Conservation (phyloP, 371 early-diverging fungal genomes). For the Sporodiniella umbellata region DNA sequence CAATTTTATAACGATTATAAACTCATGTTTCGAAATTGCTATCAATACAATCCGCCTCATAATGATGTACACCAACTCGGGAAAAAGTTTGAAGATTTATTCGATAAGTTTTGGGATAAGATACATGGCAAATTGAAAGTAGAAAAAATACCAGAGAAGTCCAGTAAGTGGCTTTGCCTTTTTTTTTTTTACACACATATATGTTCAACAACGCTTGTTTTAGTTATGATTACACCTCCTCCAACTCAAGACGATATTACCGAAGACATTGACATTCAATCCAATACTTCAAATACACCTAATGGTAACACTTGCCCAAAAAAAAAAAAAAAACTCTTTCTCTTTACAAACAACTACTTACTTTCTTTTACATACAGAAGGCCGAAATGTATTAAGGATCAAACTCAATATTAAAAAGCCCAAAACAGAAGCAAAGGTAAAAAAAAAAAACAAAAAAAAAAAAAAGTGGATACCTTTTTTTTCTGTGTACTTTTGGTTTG, state of each 20-base stretch:
- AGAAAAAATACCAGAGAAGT: background rate
- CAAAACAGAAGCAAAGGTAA: background rate
- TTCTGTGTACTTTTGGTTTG: too few relatives aligned
- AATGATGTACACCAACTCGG: constrained; percentile 67
- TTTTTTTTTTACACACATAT: too few relatives aligned
- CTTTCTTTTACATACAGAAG: background rate
- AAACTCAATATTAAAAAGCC: constrained; percentile 1
- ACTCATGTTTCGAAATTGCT: constrained; percentile 85
- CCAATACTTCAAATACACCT: background rate
- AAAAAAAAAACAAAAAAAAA: too few relatives aligned
- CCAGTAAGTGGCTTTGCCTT: background rate
- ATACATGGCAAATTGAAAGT: constrained; percentile 1
- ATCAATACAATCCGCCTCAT: constrained; percentile 82
- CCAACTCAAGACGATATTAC: background rate
- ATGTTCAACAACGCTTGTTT: too few relatives aligned
- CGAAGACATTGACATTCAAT: background rate
- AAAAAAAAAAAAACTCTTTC: background rate
- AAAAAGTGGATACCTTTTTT: too few relatives aligned
- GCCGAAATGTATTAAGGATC: background rate
- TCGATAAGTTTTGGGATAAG: constrained; percentile 71
- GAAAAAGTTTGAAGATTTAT: constrained; percentile 45
- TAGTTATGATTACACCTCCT: background rate
- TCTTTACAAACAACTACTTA: too few relatives aligned
- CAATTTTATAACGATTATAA: constrained; percentile 59
- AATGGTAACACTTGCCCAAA: background rate